Evolutionary conservation across 2,329 filamentous ascomycete species (phyloP).

Genomic region (Phoma sp.): DNA sequence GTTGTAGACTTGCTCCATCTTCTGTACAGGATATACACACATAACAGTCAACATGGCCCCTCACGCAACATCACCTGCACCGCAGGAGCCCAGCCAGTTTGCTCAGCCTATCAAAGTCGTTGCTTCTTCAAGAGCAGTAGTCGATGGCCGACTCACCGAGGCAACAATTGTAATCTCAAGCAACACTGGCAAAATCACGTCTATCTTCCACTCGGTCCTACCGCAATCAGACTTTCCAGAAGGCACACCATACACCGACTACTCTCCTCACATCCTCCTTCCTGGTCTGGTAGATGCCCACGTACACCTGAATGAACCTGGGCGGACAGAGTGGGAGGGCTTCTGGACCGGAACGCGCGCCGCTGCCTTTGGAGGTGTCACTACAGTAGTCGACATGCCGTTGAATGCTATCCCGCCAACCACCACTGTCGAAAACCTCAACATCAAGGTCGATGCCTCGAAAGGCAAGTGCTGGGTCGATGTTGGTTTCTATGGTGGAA

Average conservation of each 20-base stretch:
- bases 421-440: slow-evolving; percentile 81
- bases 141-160: slow-evolving; percentile 77
- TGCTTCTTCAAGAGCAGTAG: slow-evolving; percentile 81
- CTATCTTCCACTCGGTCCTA: slow-evolving; percentile 75
- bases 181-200: slow-evolving; percentile 81
- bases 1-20: background rate
- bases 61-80: slow-evolving; percentile 45
- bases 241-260: slow-evolving; percentile 77
- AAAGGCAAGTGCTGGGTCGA: slow-evolving; percentile 95
- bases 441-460: slow-evolving; percentile 85
- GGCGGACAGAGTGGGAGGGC: slow-evolving; percentile 96
- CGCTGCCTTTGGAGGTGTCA: slow-evolving; percentile 93
- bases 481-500: slow-evolving; percentile 96
- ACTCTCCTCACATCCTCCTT: slow-evolving; percentile 82
- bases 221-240: slow-evolving; percentile 75
- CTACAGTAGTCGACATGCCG: slow-evolving; percentile 97
- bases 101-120: slow-evolving; percentile 71
- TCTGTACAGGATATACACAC: background rate
- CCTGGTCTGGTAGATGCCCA: slow-evolving; percentile 96
- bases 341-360: slow-evolving; percentile 95
- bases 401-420: slow-evolving; percentile 96
- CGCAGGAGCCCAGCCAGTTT: slow-evolving; percentile 35
- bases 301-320: slow-evolving; percentile 96
- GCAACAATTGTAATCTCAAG: slow-evolving; percentile 84
- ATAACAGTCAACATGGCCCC: slow-evolving; percentile 41